Percentiles rank a stretch among this genome's conserved stretches.
These are phyloP conservation scores for Silene vulgaris DNA, from an alignment of 179 eudicot genomes.

Conservation along the genomic window DNA sequence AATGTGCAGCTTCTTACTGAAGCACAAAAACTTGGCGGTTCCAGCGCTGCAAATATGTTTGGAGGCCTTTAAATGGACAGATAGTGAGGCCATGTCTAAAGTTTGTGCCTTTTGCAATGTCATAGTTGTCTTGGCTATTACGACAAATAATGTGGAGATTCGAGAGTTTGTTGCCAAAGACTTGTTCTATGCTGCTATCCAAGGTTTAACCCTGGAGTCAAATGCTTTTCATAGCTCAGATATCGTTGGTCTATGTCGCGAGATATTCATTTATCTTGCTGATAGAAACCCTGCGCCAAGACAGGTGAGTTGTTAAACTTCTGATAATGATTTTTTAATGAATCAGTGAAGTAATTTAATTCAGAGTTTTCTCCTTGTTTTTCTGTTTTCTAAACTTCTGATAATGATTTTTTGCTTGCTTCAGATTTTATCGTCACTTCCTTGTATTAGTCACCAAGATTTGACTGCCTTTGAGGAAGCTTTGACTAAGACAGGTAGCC, in stretches of 20 bases:
- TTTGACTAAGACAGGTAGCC: slow-evolving; percentile 73
- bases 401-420: slow-evolving; percentile 11
- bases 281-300: slow-evolving; percentile 79
- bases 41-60: slow-evolving; percentile 75
- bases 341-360: slow-evolving; percentile 6
- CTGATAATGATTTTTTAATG: not conserved
- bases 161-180: slow-evolving; percentile 74
- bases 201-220: slow-evolving; percentile 80
- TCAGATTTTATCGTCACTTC: slow-evolving; percentile 83
- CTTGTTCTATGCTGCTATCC: slow-evolving; percentile 73
- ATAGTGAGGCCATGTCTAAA: slow-evolving; percentile 72
- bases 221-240: slow-evolving; percentile 68
- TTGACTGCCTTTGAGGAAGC: slow-evolving; percentile 90
- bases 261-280: slow-evolving; percentile 63
- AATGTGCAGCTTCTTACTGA: slow-evolving; percentile 60
- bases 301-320: slow-evolving; percentile 53
- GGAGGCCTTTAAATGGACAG: slow-evolving; percentile 84
- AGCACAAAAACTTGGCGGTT: slow-evolving; percentile 60
- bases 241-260: slow-evolving; percentile 76
- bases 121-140: slow-evolving; percentile 58
- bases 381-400: not conserved
- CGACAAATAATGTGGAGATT: slow-evolving; percentile 58
- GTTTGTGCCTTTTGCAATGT: slow-evolving; percentile 59
- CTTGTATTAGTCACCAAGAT: slow-evolving; percentile 71
- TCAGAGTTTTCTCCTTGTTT: not conserved